Base-by-base conservation (phyloP, 805 yeast species). In the Maudiozyma serrabonitensis region DNA sequence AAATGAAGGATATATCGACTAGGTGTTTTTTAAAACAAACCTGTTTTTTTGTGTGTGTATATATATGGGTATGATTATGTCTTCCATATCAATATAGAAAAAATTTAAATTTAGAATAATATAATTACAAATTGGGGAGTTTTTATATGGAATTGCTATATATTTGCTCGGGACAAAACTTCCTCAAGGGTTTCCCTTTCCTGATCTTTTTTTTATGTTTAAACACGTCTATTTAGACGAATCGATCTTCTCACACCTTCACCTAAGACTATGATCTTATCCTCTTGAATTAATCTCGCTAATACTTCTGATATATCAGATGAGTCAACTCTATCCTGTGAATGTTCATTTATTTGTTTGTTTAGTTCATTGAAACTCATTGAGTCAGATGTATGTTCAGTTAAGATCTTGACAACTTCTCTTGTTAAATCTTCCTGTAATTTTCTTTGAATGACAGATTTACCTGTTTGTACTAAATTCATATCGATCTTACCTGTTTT, bases 401-500 rank as follows among this genome's bases (percentile, higher is more conserved):
- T 81, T 13, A 88, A 65, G 39, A 80, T 68, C 26, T 69, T 68
- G 52, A 82, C 57, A 4, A 89, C 71, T 53, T 79, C 86, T 51
- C 80, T 77, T 13, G 79, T 73, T 54, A 87, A 71, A 61, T 86
- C 95, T 55, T 84, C 87, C 57, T 81, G 83, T 63, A 82, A 65
- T 58, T 81, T 76, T 66, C 96, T 75, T 66, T 90, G 95, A 3
- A 91, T 87, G 1, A 87, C 76, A 0, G 96, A 86, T 44, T 90
- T 89, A 45, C 98, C 99, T 0, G 98, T 93, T 69, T 91, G 97
- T 28, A 93, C 90, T 64, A 93, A 74, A 65, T 89, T 96, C 96
- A 93, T 89, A 64, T 93, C 99, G 56, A 93, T 93, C 60, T 93
- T 79, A 31, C 99, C 99, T 0, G 99, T 91, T 35, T 83, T 73